Conservation (phyloP, 2,329 filamentous ascomycete species). For the Aspergillus floridensis region DNA sequence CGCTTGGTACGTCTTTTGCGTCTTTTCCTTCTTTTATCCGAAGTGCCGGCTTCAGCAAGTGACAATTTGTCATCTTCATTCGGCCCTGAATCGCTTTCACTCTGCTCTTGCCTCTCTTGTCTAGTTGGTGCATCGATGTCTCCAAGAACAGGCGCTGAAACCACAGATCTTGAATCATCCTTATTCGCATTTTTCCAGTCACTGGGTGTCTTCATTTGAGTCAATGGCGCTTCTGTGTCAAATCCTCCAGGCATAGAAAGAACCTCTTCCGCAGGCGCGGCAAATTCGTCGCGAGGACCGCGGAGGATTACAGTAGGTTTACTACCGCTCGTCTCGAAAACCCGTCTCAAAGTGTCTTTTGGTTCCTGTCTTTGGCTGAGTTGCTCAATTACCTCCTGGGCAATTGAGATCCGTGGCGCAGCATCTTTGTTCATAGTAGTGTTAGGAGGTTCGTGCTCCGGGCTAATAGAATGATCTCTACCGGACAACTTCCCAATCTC, state of each 20-base stretch:
- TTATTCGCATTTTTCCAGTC: neutral
- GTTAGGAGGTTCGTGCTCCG: slow-evolving; percentile 20
- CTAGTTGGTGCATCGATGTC: slow-evolving; percentile 13
- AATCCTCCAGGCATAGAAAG: slow-evolving; percentile 35
- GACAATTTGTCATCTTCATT: slow-evolving; percentile 14
- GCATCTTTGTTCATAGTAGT: neutral
- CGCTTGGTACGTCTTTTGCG: slow-evolving; percentile 29
- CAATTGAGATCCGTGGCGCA: slow-evolving; percentile 16
- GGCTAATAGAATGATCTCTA: slow-evolving; percentile 18
- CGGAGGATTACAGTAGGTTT: neutral
- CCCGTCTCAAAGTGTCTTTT: neutral
- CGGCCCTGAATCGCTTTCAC: slow-evolving; percentile 22
- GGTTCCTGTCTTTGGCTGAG: slow-evolving; percentile 19
- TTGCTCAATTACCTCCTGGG: slow-evolving; percentile 27
- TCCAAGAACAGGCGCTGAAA: slow-evolving; percentile 17
- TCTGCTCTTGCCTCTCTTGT: slow-evolving; percentile 21
- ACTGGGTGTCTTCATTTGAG: neutral
- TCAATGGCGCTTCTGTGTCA: slow-evolving; percentile 17
- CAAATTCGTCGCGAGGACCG: slow-evolving; percentile 4
- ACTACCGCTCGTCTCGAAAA: neutral
- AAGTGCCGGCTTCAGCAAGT: slow-evolving; percentile 13
- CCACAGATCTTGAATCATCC: slow-evolving; percentile 19
- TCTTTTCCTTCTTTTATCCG: slow-evolving; percentile 27
- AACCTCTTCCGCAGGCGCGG: slow-evolving; percentile 23
- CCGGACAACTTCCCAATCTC: slow-evolving; percentile 10